Evolutionary conservation across 192 early-diverging fungal species (phyloP), one percentile per base, ranked within the genome.

Genomic region (Coemansia sp.): DNA sequence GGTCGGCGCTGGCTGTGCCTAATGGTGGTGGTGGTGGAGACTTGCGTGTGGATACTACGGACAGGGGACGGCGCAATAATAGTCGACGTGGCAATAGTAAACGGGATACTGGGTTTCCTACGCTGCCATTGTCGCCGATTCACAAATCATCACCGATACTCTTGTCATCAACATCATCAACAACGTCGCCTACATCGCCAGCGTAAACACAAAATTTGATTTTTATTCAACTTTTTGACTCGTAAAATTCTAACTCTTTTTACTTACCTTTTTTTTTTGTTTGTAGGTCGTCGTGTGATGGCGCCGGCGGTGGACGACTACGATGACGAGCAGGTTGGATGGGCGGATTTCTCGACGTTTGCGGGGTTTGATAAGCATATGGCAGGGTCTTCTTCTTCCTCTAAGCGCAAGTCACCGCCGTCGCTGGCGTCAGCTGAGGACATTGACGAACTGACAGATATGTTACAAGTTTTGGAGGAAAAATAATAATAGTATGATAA

Each of bases 121-220:
- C 68, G 45, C 37, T 81, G 70, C 71, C 79, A 19, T 69, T 73
- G 59, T 81, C 73, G 34, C 73, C 79, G 2, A 65, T 73, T 3
- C 63, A 68, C 45, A 73, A 56, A 34, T 72, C 67, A 6, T 35
- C 76, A 8, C 70, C 76, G 33, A 36, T 71, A n/a, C 53, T 50
- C 16, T 16, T 35, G 21, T 50, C 61, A n/a, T 31, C 63, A 17
- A 35, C 63, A 13, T 54, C 63, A 41, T 24, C 57, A 44, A 35
- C 39, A 21, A 7, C 42, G n/a, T 44, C 35, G 2, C 11, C 61
- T 21, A 6, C 44, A 42, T 33, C 4, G 34, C 40, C 21, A 72
- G 35, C 45, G 35, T 66, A 37, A 50, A 11, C 8, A 24, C n/a
- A 44, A 11, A 17, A 63, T 33, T 8, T 19, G 16, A 14, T 50